Evolutionary conservation across 2,329 filamentous ascomycete species (phyloP), one percentile per base, ranked within the genome.

Genomic region (Colletotrichum destructivum): DNA sequence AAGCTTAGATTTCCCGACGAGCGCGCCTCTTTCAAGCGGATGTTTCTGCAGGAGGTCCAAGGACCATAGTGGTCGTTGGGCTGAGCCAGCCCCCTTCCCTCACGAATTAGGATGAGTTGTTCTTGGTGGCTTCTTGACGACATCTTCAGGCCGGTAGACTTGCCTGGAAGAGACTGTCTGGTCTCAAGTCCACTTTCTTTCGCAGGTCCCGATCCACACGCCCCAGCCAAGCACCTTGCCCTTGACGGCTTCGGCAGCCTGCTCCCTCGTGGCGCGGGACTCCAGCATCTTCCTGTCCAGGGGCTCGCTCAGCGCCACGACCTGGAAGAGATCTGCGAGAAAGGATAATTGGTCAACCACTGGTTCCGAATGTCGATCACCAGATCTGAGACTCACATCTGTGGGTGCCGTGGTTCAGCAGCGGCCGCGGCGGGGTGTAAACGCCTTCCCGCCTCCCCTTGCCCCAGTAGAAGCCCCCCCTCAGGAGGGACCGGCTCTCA

Each of bases 221-320:
- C 87, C 88, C 86, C 87, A 89, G 2, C 80, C 83, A 9, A 86
- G 74, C 15, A 89, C 80, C 75, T 86, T 88, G 1, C 84, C 86
- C 9, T 83, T 74, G 47, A 88, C 83, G 42, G 80, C 82, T 16
- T 80, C 77, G 6, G 77, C 78, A 21, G 89, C 76, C 65, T 86
- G 83, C 47, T 85, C 82, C 57, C 81, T 82, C 1, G 81, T 85
- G 12, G 83, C 81, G 69, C 80, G 77, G 1, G 79, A 75, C 23
- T 78, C 81, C 51, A 87, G 73, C 44, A 82, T 75, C 2, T 73
- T 76, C 21, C 77, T 74, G 66, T 85, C 81, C 38, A 89, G 74
- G 9, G 81, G 78, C 65, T 85, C 81, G 11, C 78, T 84, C 62
- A 89, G 76, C 4, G 85, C 86, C 61, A 89, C 76, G 18, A 89